A percentile compares a stretch with the other conserved stretches of the same genome.
Conservation (phyloP, 495 filamentous ascomycete genomes). For the Peziza echinospora region DNA sequence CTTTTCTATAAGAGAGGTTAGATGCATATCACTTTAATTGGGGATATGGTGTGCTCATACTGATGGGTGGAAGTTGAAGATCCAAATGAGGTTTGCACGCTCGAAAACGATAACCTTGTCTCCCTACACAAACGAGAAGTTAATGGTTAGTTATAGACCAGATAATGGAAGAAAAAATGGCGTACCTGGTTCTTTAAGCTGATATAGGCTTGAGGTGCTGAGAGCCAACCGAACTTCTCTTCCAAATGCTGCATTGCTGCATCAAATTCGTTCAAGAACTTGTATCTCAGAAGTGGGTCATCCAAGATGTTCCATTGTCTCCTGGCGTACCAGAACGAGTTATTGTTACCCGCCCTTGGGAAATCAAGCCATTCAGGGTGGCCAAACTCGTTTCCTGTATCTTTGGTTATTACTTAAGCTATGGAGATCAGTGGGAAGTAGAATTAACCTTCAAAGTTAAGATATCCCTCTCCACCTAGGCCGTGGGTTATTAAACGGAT, state of each 20-base stretch:
- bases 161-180: slow-evolving; percentile 63
- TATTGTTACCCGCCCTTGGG: slow-evolving; percentile 79
- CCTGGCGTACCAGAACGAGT: slow-evolving; percentile 91
- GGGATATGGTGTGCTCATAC: slow-evolving; percentile 3
- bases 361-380: slow-evolving; percentile 99
- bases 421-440: neutral
- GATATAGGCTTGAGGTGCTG: slow-evolving; percentile 69
- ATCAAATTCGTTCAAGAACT: slow-evolving; percentile 89
- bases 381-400: slow-evolving; percentile 63
- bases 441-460: slow-evolving; percentile 67
- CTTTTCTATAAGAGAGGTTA: slow-evolving; percentile 27
- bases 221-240: slow-evolving; percentile 80
- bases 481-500: slow-evolving; percentile 83
- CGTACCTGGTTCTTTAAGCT: slow-evolving; percentile 83
- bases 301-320: slow-evolving; percentile 87
- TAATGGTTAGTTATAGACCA: neutral
- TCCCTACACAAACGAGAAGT: slow-evolving; percentile 13
- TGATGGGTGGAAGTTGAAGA: slow-evolving; percentile 91
- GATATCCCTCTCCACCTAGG: slow-evolving; percentile 91
- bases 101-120: slow-evolving; percentile 97
- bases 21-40: neutral
- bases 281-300: slow-evolving; percentile 66
- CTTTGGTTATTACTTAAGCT: neutral
- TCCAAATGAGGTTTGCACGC: slow-evolving; percentile 68
- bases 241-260: slow-evolving; percentile 70